Percentiles rank a stretch among this genome's conserved stretches.
phyloP scores from a whole-genome alignment of 768 basidiomycete genomes.

The Suillus paluster region DNA sequence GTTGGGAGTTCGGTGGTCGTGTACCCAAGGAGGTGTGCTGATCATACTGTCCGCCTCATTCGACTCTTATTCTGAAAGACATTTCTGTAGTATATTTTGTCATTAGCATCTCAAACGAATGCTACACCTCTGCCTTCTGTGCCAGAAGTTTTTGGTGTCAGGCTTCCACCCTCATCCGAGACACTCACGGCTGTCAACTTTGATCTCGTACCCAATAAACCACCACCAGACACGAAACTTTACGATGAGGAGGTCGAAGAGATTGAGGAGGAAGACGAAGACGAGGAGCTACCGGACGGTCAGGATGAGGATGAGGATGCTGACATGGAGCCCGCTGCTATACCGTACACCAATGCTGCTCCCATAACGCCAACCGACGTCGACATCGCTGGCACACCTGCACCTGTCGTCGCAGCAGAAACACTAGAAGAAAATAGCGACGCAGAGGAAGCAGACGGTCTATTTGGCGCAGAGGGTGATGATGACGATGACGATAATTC shows the following conservation, averaged over 20 bases:
- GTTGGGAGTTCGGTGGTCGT: conserved; percentile 90
- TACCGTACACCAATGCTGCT: conserved; percentile 40
- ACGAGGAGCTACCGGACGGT: conserved; percentile 40
- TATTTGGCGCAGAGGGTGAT: conserved; percentile 76
- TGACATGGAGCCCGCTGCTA: conserved; percentile 71
- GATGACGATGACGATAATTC: conserved; percentile 60
- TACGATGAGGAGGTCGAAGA: conserved; percentile 86
- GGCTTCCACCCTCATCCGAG: conserved; percentile 70
- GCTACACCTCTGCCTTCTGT: conserved; percentile 79
- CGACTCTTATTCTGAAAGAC: conserved; percentile 1
- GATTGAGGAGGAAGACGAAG: conserved; percentile 63
- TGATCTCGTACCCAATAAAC: conserved; percentile 84
- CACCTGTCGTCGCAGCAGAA: conserved; percentile 38
- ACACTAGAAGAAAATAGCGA: conserved; percentile 70
- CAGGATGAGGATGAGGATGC: conserved; percentile 67
- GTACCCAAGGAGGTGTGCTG: conserved; percentile 82
- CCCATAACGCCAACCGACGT: conserved; percentile 64
- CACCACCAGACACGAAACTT: conserved; percentile 74
- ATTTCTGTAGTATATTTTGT: conserved; percentile 65
- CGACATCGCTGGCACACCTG: conserved; percentile 52
- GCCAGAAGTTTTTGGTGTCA: conserved; percentile 88
- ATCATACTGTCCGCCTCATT: background rate
- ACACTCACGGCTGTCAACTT: conserved; percentile 84
- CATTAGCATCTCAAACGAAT: conserved; percentile 84
- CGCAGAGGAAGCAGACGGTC: conserved; percentile 73